Conservation (phyloP, 2,329 filamentous ascomycete genomes). For the Laburnicola sp. region DNA sequence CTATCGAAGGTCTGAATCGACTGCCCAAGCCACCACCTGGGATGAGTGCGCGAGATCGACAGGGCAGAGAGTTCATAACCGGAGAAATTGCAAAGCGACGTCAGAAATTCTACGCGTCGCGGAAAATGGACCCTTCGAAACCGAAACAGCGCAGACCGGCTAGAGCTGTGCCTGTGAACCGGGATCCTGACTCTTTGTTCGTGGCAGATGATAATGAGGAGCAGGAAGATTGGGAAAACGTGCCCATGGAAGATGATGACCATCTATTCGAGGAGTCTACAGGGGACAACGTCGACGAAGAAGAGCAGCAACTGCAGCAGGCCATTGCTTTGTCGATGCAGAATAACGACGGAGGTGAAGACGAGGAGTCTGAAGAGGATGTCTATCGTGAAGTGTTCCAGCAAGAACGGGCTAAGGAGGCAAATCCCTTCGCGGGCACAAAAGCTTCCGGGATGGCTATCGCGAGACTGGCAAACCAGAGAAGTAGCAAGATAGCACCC, state of each 20-base stretch:
- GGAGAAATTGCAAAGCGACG: conserved; percentile 49
- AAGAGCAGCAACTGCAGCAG: conserved; percentile 75
- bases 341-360: conserved; percentile 60
- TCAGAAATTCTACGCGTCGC: conserved; percentile 52
- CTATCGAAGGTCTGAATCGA: conserved; percentile 85
- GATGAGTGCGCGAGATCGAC: conserved; percentile 25
- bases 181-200: conserved; percentile 60
- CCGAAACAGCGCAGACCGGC: conserved; percentile 20
- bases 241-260: conserved; percentile 52
- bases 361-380: conserved; percentile 48
- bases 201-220: conserved; percentile 52
- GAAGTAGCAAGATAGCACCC: conserved; percentile 59
- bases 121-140: conserved; percentile 28
- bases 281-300: conserved; percentile 55
- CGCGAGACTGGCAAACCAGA: conserved; percentile 73
- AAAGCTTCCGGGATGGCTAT: conserved; percentile 61
- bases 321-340: conserved; percentile 85
- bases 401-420: conserved; percentile 48
- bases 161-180: conserved; percentile 23
- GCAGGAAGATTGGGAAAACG: conserved; percentile 46
- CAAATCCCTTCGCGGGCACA: conserved; percentile 46
- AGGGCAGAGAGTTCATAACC: conserved; percentile 44
- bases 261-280: conserved; percentile 60
- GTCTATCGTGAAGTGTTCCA: conserved; percentile 53
- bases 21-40: conserved; percentile 64